Evolutionary conservation across 768 basidiomycete genomes (phyloP).

Genomic region (Termitomyces sp.): DNA sequence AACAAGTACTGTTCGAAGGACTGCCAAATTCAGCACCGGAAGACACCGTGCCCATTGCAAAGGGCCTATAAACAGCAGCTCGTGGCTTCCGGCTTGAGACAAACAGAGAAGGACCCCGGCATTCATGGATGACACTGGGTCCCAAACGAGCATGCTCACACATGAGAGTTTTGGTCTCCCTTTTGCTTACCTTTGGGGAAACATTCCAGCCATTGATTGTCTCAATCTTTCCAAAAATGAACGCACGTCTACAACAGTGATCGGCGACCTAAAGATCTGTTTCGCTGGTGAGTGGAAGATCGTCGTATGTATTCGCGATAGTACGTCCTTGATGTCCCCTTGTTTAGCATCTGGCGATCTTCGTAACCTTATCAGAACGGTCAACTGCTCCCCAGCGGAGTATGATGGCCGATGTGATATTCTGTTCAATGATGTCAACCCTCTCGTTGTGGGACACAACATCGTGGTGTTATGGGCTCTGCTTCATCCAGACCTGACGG

Average conservation of each 20-base stretch:
- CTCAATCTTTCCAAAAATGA: constrained; percentile 23
- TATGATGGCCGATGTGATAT: constrained; percentile 21
- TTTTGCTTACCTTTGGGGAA: constrained; percentile 18
- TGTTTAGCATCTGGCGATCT: constrained; percentile 23
- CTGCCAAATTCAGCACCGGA: constrained; percentile 28
- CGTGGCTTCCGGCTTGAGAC: constrained; percentile 29
- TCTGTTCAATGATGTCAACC: constrained; percentile 20
- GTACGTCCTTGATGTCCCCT: background rate
- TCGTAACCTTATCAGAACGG: constrained; percentile 26
- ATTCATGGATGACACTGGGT: constrained; percentile 13
- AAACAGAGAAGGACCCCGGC: constrained; percentile 20
- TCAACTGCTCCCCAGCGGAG: constrained; percentile 21
- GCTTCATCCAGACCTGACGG: constrained; percentile 16
- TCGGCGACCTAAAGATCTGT: constrained; percentile 21
- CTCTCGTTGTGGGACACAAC: constrained; percentile 20
- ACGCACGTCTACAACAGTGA: background rate
- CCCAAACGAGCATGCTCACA: background rate
- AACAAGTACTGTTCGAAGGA: constrained; percentile 30
- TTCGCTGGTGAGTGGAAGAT: constrained; percentile 19
- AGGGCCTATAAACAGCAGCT: constrained; percentile 20
- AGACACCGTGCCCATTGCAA: constrained; percentile 25
- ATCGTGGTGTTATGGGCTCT: constrained; percentile 24
- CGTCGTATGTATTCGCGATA: background rate
- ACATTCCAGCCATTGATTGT: constrained; percentile 25
- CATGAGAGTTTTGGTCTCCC: constrained; percentile 8